Percentiles rank a stretch among this genome's conserved stretches.
Evolutionary conservation across 768 basidiomycete species (phyloP).

Genomic region (Boletus pseudo-olivaceus): DNA sequence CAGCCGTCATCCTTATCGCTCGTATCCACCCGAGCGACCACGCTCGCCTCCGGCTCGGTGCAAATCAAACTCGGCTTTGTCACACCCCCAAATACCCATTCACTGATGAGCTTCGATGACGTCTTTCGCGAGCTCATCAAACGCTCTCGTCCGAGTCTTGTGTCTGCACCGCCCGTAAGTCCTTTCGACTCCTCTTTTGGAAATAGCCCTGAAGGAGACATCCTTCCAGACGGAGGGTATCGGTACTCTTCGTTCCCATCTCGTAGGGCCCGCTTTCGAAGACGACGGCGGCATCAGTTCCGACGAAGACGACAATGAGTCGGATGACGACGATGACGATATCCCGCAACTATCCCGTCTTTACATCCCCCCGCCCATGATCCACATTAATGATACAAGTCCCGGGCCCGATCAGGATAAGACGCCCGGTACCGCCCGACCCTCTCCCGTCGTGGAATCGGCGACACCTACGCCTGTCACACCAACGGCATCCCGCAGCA

Average conservation of each 20-base stretch:
- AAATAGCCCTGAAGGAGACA: background rate
- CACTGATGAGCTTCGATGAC: constrained; percentile 52
- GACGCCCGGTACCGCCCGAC: constrained; percentile 25
- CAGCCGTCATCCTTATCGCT: constrained; percentile 48
- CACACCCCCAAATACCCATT: constrained; percentile 37
- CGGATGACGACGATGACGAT: constrained; percentile 29
- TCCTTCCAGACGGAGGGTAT: constrained; percentile 71
- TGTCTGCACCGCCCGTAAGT: constrained; percentile 76
- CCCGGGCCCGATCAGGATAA: constrained; percentile 7
- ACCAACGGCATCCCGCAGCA: constrained; percentile 27
- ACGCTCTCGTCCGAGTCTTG: constrained; percentile 60
- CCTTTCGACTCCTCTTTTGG: background rate
- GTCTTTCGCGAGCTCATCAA: constrained; percentile 63
- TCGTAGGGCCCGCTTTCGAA: constrained; percentile 52
- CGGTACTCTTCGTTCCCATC: constrained; percentile 72
- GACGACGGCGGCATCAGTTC: constrained; percentile 78
- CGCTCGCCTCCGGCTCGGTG: constrained; percentile 49
- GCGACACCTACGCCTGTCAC: constrained; percentile 24
- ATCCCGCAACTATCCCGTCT: constrained; percentile 27
- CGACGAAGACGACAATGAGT: constrained; percentile 40
- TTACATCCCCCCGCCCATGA: constrained; percentile 21
- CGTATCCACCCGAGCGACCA: constrained; percentile 46
- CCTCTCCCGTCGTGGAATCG: constrained; percentile 20
- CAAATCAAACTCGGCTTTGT: constrained; percentile 63
- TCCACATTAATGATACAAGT: constrained; percentile 14